phyloP scores from a whole-genome alignment of 2,329 filamentous ascomycete species.

The Pestalotiopsis sp. region DNA sequence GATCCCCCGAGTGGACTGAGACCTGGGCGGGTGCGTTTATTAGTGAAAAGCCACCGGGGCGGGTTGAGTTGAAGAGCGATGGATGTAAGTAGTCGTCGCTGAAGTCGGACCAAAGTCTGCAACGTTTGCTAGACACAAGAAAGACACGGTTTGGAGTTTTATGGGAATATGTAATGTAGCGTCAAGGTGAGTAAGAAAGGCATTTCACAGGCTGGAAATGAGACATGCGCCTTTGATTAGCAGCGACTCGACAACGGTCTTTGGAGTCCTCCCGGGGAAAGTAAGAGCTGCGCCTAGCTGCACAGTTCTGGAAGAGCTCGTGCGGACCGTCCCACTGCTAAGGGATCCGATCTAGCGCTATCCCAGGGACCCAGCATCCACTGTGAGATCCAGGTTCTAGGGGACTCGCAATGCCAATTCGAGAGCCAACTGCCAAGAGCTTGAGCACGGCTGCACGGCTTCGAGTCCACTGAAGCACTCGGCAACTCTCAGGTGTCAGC shows the following conservation, averaged over 20 bases:
- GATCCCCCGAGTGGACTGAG: neutral
- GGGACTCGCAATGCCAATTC: neutral
- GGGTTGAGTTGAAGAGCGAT: neutral
- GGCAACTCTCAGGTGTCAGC: neutral
- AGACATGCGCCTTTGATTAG: neutral
- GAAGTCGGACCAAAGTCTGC: neutral
- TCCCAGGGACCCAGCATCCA: neutral
- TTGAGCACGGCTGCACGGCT: neutral
- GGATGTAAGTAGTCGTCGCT: neutral
- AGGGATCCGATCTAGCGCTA: neutral
- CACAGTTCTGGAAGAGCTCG: neutral
- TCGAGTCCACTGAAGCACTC: neutral
- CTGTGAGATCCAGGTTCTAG: neutral
- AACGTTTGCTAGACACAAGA: neutral
- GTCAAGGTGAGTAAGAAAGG: neutral
- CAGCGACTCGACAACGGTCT: neutral
- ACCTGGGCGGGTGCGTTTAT: neutral
- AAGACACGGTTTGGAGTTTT: neutral
- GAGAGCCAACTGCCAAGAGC: neutral
- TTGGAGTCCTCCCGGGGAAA: neutral
- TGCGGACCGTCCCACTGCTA: conserved; percentile 2
- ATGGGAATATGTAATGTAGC: neutral
- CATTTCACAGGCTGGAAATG: neutral
- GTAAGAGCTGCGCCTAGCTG: neutral
- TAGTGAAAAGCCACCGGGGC: neutral